Evolutionary conservation across 352 stramenopile genomes (phyloP), one percentile per base, ranked within the genome.

Genomic region (Aphanomyces cochlioides): DNA sequence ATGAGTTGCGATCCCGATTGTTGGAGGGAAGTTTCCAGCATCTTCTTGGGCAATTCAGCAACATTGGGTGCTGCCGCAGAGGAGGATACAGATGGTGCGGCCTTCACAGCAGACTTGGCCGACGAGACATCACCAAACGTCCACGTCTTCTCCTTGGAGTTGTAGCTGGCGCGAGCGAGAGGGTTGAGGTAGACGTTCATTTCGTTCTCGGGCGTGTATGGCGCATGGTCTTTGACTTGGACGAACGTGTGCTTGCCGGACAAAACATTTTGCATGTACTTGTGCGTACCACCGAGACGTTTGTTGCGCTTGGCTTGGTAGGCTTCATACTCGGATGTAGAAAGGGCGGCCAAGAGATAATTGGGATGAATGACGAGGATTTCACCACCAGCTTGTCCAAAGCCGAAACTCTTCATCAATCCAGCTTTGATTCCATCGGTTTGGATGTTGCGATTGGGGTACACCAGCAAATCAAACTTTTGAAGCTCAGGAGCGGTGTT

Each of bases 171-270:
- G 74, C 88, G 83, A 56, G 86, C 85, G 8, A 74, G 88, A 13
- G 86, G 85, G 68, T 96, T 81, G 65, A 96, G 74, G 75, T 93
- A 94, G 69, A 96, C 85, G 45, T 73, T 83, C 78, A 81, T 90
- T 72, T 94, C 86, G 65, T 92, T 81, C 13, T 81, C 80, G 8
- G 77, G 76, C 13, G 84, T 85, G 80, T 92, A 96, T 60, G 86
- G 86, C 19, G 88, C 79, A 50, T 83, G 67, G 61, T 90, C 77
- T 83, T 96, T 96, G 19, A 95, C 79, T 41, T 90, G 78, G 45
- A 93, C 81, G 70, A 89, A 81, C 67, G 64, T 73, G 59, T 87
- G 75, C 77, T 92, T 92, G 69, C 85, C 84, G 12, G 72, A 84
- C 57, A 95, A 67, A n/a, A 88, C 77, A 15, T 82, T 77, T 66